Conservation (phyloP, 2,329 filamentous ascomycete genomes). For the Neophaeococcomyces aloes region DNA sequence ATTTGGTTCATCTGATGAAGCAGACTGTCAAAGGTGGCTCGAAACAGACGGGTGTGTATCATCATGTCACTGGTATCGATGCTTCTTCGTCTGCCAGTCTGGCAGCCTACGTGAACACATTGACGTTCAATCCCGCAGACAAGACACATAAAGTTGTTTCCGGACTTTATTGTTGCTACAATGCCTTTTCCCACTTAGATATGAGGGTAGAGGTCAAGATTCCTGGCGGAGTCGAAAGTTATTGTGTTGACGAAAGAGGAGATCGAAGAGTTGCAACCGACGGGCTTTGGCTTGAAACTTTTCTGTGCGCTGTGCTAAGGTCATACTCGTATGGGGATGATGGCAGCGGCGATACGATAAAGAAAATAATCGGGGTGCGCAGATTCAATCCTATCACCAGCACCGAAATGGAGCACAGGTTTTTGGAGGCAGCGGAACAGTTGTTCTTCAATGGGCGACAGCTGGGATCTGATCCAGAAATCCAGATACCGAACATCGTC, state of each 20-base stretch:
- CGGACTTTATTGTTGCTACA: slow-evolving; percentile 96
- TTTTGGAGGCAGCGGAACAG: slow-evolving; percentile 84
- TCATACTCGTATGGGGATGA: slow-evolving; percentile 96
- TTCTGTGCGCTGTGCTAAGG: slow-evolving; percentile 84
- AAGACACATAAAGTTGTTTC: slow-evolving; percentile 84
- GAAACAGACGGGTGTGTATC: slow-evolving; percentile 74
- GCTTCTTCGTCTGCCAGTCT: slow-evolving; percentile 94
- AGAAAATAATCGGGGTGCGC: slow-evolving; percentile 93
- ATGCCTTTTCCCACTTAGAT: slow-evolving; percentile 94
- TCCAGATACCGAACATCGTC: slow-evolving; percentile 93
- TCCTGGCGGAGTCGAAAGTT: slow-evolving; percentile 90
- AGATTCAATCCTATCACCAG: slow-evolving; percentile 96
- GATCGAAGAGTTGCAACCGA: slow-evolving; percentile 91
- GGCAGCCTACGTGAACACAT: slow-evolving; percentile 94
- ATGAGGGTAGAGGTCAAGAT: slow-evolving; percentile 99
- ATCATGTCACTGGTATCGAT: slow-evolving; percentile 95
- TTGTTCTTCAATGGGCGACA: slow-evolving; percentile 95
- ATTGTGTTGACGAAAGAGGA: slow-evolving; percentile 92
- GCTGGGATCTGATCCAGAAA: slow-evolving; percentile 88
- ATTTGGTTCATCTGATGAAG: slow-evolving; percentile 90
- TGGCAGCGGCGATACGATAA: slow-evolving; percentile 84
- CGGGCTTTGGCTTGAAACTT: slow-evolving; percentile 93
- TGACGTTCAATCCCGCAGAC: slow-evolving; percentile 80
- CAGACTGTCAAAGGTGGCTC: slow-evolving; percentile 41
- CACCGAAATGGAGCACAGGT: slow-evolving; percentile 95